phyloP scores from a whole-genome alignment of 805 yeast species.

The Kodamaea sagamina region DNA sequence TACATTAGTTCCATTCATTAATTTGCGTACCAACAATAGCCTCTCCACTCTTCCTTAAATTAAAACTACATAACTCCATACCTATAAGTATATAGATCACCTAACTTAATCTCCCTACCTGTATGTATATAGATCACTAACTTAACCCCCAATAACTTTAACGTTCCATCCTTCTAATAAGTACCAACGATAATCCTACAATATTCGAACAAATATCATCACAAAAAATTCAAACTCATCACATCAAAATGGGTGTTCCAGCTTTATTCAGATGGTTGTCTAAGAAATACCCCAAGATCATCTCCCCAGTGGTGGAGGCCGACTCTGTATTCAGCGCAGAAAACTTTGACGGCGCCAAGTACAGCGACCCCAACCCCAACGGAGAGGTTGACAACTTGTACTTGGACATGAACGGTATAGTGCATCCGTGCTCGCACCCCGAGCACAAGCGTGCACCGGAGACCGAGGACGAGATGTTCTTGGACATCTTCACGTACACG shows the following conservation, averaged over 20 bases:
- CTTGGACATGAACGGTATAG: conserved; percentile 98
- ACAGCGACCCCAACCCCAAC: conserved; percentile 81
- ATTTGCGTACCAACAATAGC: too few species aligned
- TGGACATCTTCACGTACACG: conserved; percentile 90
- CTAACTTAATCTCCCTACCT: too few species aligned
- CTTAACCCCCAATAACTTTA: too few species aligned
- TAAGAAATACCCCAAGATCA: conserved; percentile 88
- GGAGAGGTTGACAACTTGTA: conserved; percentile 94
- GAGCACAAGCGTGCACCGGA: conserved; percentile 95
- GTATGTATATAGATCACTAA: too few species aligned
- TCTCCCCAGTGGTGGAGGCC: conserved; percentile 85
- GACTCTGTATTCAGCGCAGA: conserved; percentile 58
- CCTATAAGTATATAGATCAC: too few species aligned
- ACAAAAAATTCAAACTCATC: too few species aligned
- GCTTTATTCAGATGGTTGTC: conserved; percentile 97
- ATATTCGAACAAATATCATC: too few species aligned
- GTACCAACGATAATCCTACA: too few species aligned
- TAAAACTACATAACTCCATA: too few species aligned
- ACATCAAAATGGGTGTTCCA: conserved; percentile 81
- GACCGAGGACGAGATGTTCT: conserved; percentile 94
- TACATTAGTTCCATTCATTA: too few species aligned
- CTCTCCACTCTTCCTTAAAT: too few species aligned
- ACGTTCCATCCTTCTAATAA: too few species aligned
- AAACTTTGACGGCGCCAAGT: conserved; percentile 58
- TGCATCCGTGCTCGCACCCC: conserved; percentile 98